These are phyloP conservation scores for Penicillium macrosclerotiorum DNA, from an alignment of 495 filamentous ascomycete species.

Conservation along the genomic window DNA sequence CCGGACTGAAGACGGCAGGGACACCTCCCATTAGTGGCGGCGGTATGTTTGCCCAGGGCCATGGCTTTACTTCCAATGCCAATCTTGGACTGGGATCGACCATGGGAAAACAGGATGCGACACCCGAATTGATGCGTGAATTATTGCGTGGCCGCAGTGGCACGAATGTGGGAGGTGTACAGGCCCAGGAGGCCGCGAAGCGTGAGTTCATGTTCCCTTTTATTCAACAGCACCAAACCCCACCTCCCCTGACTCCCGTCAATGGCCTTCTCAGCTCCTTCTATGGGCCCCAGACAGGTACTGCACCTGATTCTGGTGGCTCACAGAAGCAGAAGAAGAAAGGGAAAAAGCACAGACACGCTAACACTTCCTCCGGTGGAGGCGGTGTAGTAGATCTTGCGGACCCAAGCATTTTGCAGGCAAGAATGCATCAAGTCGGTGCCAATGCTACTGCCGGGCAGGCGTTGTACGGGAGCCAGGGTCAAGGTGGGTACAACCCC, in stretches of 20 bases:
- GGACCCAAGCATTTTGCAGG: constrained; percentile 99
- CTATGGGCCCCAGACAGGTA: constrained; percentile 81
- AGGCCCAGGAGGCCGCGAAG: constrained; percentile 79
- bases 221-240: constrained; percentile 77
- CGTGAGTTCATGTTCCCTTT: constrained; percentile 93
- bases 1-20: constrained; percentile 89
- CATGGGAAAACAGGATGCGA: constrained; percentile 66
- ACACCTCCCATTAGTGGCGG: constrained; percentile 81
- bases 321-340: constrained; percentile 97
- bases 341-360: constrained; percentile 99
- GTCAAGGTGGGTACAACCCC: constrained; percentile 97
- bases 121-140: constrained; percentile 76
- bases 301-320: constrained; percentile 73
- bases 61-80: constrained; percentile 68
- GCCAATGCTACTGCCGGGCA: constrained; percentile 66
- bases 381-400: constrained; percentile 98
- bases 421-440: constrained; percentile 88
- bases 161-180: constrained; percentile 55
- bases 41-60: constrained; percentile 73
- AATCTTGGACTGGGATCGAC: constrained; percentile 67
- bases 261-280: constrained; percentile 84
- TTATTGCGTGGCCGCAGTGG: constrained; percentile 62
- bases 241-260: constrained; percentile 85
- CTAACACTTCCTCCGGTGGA: constrained; percentile 99
- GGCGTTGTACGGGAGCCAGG: constrained; percentile 84